These are phyloP conservation scores for Parafenestella ontariensis DNA, from an alignment of 2,329 filamentous ascomycete species.

Conservation along the genomic window DNA sequence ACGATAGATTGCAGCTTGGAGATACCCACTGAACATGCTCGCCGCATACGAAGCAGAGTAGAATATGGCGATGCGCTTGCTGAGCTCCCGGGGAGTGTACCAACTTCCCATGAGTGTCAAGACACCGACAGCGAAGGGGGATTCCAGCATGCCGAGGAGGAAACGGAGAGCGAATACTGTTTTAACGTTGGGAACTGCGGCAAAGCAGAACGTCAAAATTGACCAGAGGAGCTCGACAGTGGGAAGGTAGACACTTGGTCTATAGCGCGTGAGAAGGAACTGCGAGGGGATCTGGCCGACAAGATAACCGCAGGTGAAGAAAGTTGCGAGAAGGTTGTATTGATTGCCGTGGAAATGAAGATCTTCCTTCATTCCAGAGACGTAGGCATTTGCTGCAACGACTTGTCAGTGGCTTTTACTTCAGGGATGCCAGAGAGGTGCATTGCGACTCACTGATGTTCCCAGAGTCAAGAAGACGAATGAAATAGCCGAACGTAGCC, in stretches of 20 bases:
- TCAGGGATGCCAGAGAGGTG: neutral
- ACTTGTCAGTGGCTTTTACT: neutral
- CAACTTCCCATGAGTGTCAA: constrained; percentile 39
- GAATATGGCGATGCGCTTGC: constrained; percentile 18
- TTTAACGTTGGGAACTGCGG: constrained; percentile 14
- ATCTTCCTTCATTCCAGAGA: constrained; percentile 32
- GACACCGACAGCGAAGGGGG: constrained; percentile 34
- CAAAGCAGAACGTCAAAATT: constrained; percentile 17
- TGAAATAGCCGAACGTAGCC: constrained; percentile 23
- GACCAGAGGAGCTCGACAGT: constrained; percentile 19
- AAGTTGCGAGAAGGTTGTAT: constrained; percentile 19
- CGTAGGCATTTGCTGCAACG: constrained; percentile 7
- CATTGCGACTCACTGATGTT: constrained; percentile 15
- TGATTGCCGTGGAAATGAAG: constrained; percentile 23
- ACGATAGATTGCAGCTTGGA: constrained; percentile 13
- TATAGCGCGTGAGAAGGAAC: constrained; percentile 17
- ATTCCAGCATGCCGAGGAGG: constrained; percentile 44
- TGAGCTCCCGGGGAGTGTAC: constrained; percentile 34
- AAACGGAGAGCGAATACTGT: constrained; percentile 44
- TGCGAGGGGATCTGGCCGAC: constrained; percentile 22
- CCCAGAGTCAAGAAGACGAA: constrained; percentile 26
- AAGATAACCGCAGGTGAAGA: constrained; percentile 20
- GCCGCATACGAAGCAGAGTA: constrained; percentile 21
- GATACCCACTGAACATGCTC: constrained; percentile 17
- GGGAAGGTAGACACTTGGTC: constrained; percentile 22